These are phyloP conservation scores for Psilocybe cyanescens DNA, from an alignment of 768 basidiomycete genomes.

Conservation along the genomic window DNA sequence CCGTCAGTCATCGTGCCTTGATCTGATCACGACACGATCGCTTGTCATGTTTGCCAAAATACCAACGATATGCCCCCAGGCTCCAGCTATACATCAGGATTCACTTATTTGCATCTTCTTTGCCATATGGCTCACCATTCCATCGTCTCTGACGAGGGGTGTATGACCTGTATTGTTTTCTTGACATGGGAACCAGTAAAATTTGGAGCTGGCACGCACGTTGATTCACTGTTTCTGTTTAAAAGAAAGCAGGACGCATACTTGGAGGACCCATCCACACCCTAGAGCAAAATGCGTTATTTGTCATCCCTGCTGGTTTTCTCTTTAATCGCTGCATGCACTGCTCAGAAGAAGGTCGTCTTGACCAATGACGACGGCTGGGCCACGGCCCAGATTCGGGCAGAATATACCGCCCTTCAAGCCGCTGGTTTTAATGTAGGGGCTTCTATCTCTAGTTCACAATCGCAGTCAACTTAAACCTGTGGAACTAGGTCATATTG, in stretches of 20 bases:
- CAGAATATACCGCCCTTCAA: constrained; percentile 40
- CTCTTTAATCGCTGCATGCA: constrained; percentile 4
- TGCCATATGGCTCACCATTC: neutral
- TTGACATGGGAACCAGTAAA: neutral
- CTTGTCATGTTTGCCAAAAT: too few relatives aligned
- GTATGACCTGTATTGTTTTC: too few relatives aligned
- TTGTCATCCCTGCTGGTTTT: constrained; percentile 9
- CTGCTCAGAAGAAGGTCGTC: constrained; percentile 25
- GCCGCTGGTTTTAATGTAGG: constrained; percentile 42
- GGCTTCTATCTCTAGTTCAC: neutral
- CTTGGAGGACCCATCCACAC: neutral
- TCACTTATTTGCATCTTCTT: neutral
- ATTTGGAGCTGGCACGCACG: neutral
- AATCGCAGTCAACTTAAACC: neutral
- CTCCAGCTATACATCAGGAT: too few relatives aligned
- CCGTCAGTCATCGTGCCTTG: too few relatives aligned
- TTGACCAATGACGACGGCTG: constrained; percentile 45
- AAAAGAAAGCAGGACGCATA: neutral
- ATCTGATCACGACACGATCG: too few relatives aligned
- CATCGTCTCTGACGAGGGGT: neutral
- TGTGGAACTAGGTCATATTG: constrained; percentile 40
- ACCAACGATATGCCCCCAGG: too few relatives aligned
- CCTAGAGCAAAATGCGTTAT: constrained; percentile 1
- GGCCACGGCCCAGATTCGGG: constrained; percentile 50
- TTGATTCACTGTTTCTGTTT: neutral